A percentile compares a stretch with the other conserved stretches of the same genome.
These are phyloP conservation scores for Phialocephala subalpina DNA, from an alignment of 2,329 filamentous ascomycete genomes.

Conservation along the genomic window DNA sequence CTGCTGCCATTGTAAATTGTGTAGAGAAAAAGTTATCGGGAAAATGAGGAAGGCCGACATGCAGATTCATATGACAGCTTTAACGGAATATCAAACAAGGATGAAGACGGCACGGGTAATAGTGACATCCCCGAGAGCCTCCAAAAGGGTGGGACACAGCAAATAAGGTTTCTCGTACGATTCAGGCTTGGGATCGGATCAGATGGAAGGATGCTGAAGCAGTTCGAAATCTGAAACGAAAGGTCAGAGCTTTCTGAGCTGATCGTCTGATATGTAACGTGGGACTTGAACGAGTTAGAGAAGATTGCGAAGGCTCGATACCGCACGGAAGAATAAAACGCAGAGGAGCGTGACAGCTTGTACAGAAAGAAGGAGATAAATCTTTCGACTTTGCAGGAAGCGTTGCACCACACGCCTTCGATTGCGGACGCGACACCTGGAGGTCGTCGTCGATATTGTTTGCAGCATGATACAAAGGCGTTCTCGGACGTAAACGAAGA, in stretches of 20 bases:
- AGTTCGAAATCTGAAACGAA: slow-evolving; percentile 12
- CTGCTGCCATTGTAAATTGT: neutral
- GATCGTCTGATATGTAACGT: slow-evolving; percentile 7
- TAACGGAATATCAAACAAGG: slow-evolving; percentile 1
- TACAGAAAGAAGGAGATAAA: slow-evolving; percentile 4
- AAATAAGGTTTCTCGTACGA: slow-evolving; percentile 7
- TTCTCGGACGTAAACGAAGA: neutral
- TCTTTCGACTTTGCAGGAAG: neutral
- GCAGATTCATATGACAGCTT: neutral
- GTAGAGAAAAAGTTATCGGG: neutral
- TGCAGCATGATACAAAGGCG: neutral
- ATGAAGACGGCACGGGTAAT: slow-evolving; percentile 5
- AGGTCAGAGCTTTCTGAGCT: slow-evolving; percentile 16
- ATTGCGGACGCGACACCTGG: neutral
- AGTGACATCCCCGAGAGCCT: slow-evolving; percentile 3
- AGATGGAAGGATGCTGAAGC: slow-evolving; percentile 9
- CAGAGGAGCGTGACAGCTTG: neutral
- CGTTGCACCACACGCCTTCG: neutral
- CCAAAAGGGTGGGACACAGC: neutral
- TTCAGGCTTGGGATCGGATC: slow-evolving; percentile 1
- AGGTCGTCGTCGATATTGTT: neutral
- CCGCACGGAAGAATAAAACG: neutral
- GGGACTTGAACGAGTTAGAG: neutral
- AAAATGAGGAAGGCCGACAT: slow-evolving; percentile 4
- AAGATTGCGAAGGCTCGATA: neutral